These are phyloP conservation scores for Diaporthe destruens DNA, from an alignment of 2,329 filamentous ascomycete species.

Conservation along the genomic window DNA sequence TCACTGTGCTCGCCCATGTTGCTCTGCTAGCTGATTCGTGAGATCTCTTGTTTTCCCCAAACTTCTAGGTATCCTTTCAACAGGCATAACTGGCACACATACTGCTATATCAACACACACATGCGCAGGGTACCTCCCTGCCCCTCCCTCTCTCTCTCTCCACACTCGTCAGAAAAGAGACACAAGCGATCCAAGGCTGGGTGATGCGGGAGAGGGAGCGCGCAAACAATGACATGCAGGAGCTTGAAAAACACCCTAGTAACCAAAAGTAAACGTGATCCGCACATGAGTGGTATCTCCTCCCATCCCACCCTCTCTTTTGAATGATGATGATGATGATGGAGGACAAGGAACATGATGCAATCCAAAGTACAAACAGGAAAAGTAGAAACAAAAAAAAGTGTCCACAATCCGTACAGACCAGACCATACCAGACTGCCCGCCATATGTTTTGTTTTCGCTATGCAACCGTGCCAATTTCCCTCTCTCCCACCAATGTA, in stretches of 20 bases:
- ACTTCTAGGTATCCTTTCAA: constrained; percentile 10
- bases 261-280: constrained; percentile 19
- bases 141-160: background rate
- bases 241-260: background rate
- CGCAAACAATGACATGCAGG: constrained; percentile 23
- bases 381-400: background rate
- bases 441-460: constrained; percentile 37
- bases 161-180: constrained; percentile 2
- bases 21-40: background rate
- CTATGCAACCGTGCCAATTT: constrained; percentile 39
- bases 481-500: constrained; percentile 32
- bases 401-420: constrained; percentile 17
- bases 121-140: background rate
- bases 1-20: background rate
- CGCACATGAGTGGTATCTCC: constrained; percentile 40
- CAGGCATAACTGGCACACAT: background rate
- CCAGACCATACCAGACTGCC: constrained; percentile 23
- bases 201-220: background rate
- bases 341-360: constrained; percentile 13
- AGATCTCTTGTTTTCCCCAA: constrained; percentile 22
- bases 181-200: constrained; percentile 13
- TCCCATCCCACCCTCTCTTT: constrained; percentile 39
- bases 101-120: constrained; percentile 27
- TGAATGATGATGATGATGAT: constrained; percentile 30
- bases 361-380: constrained; percentile 24